A percentile compares a stretch with the other conserved stretches of the same genome.
Conservation (phyloP, 345 rosid species). For the Brassica juncea region DNA sequence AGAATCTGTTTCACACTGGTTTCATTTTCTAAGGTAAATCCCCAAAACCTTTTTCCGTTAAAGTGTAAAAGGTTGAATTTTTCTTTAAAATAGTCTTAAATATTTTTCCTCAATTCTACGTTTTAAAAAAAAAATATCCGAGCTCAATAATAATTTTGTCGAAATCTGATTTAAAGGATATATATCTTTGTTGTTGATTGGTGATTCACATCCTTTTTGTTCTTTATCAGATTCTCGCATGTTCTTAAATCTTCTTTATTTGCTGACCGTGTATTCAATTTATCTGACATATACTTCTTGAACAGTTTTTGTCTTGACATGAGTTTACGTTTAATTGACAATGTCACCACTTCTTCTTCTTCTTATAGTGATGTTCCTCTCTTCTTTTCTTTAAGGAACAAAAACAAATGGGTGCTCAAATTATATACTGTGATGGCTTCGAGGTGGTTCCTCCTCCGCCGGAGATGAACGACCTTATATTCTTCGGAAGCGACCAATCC, state of each 20-base stretch:
- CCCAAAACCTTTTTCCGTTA: conserved; percentile 8
- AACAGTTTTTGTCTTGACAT: background rate
- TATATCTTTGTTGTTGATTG: conserved; percentile 21
- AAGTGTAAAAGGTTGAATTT: background rate
- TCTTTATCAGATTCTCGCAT: conserved; percentile 19
- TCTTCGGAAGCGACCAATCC: conserved; percentile 46
- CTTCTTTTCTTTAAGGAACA: background rate
- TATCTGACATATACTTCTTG: conserved; percentile 11
- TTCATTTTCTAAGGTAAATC: conserved; percentile 10
- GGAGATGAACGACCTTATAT: conserved; percentile 52
- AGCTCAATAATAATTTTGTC: conserved; percentile 5
- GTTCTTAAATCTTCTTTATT: conserved; percentile 20
- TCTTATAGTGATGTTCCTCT: conserved; percentile 26
- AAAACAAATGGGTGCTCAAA: conserved; percentile 28
- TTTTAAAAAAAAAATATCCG: background rate
- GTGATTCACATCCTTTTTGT: conserved; percentile 10
- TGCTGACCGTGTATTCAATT: background rate
- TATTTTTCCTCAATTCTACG: conserved; percentile 16
- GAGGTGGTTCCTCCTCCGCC: conserved; percentile 60
- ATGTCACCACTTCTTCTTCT: conserved; percentile 3
- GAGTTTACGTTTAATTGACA: conserved; percentile 3
- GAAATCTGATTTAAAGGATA: conserved; percentile 23
- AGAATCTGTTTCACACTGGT: conserved; percentile 22
- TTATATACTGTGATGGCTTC: conserved; percentile 47
- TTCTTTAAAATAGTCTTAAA: background rate